A percentile compares a stretch with the other conserved stretches of the same genome.
phyloP scores from a whole-genome alignment of 768 basidiomycete genomes.

The Tulasnella sp. region DNA sequence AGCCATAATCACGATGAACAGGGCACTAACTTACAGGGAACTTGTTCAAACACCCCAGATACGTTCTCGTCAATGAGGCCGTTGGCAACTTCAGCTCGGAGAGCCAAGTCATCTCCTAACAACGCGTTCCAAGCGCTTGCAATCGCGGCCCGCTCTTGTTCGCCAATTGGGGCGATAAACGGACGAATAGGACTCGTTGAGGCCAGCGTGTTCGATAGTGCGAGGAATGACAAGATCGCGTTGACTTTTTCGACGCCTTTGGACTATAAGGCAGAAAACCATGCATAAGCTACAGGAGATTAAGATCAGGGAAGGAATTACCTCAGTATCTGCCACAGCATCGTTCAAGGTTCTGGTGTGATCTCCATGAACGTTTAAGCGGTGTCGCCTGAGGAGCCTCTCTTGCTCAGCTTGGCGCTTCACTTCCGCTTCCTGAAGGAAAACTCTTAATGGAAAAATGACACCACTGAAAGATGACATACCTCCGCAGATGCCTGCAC shows the following conservation, averaged over 20 bases:
- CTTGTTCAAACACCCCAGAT: conserved; percentile 43
- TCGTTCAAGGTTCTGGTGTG: neutral
- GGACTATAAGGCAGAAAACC: neutral
- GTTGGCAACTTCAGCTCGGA: conserved; percentile 39
- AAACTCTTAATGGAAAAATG: neutral
- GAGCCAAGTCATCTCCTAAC: conserved; percentile 41
- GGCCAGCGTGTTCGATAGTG: conserved; percentile 14
- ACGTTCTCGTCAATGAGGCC: conserved; percentile 41
- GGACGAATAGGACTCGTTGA: conserved; percentile 2
- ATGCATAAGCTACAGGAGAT: neutral
- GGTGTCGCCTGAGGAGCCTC: neutral
- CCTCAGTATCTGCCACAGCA: neutral
- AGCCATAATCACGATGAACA: neutral
- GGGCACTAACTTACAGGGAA: conserved; percentile 43
- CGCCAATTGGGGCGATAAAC: conserved; percentile 23
- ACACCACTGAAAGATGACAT: conserved; percentile 17
- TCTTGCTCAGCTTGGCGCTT: conserved; percentile 5
- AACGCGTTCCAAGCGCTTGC: conserved; percentile 42
- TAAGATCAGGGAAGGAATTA: too few relatives aligned
- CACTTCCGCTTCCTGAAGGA: neutral
- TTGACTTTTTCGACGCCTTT: neutral
- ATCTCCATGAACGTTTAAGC: neutral
- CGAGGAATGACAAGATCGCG: conserved; percentile 13
- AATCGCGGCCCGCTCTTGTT: conserved; percentile 44
- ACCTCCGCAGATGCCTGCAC: conserved; percentile 80